Conservation (phyloP, 1,284 basidiomycete species). For the Marasmius fiardii region DNA sequence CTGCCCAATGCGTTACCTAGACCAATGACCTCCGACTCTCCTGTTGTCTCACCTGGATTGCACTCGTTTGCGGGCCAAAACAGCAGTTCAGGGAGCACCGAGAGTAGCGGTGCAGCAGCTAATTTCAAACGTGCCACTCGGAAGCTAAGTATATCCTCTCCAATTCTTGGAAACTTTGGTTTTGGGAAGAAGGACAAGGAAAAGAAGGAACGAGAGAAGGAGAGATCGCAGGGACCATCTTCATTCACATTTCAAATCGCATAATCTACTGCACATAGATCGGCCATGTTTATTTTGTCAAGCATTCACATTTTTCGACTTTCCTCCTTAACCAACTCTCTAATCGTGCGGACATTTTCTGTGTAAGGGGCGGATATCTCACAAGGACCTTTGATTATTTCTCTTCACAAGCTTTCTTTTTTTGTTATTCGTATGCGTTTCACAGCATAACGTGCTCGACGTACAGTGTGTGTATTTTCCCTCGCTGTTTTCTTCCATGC, state of each 20-base stretch:
- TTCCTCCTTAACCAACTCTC: background rate
- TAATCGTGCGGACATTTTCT: background rate
- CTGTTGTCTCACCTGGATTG: slow-evolving; percentile 5
- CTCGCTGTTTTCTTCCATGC: background rate
- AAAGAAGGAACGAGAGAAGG: slow-evolving; percentile 28
- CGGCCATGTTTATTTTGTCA: background rate
- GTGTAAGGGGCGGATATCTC: no score
- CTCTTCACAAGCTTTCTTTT: no score
- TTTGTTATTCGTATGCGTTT: no score
- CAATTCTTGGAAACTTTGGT: slow-evolving; percentile 44
- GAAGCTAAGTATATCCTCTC: slow-evolving; percentile 66
- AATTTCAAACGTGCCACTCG: slow-evolving; percentile 46
- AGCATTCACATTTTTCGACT: background rate
- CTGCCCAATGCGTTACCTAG: slow-evolving; percentile 13
- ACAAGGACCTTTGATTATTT: no score
- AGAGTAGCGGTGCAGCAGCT: slow-evolving; percentile 16
- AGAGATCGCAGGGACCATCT: slow-evolving; percentile 1
- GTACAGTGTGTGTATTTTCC: background rate
- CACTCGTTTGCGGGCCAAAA: slow-evolving; percentile 23
- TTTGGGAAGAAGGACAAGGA: slow-evolving; percentile 47
- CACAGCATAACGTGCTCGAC: no score
- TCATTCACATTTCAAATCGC: background rate
- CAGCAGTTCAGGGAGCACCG: slow-evolving; percentile 21
- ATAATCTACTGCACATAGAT: background rate
- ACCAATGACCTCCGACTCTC: slow-evolving; percentile 13